Evolutionary conservation across 2,329 filamentous ascomycete species (phyloP), one percentile per base, ranked within the genome.

Genomic region (Verticillium albo-atrum): DNA sequence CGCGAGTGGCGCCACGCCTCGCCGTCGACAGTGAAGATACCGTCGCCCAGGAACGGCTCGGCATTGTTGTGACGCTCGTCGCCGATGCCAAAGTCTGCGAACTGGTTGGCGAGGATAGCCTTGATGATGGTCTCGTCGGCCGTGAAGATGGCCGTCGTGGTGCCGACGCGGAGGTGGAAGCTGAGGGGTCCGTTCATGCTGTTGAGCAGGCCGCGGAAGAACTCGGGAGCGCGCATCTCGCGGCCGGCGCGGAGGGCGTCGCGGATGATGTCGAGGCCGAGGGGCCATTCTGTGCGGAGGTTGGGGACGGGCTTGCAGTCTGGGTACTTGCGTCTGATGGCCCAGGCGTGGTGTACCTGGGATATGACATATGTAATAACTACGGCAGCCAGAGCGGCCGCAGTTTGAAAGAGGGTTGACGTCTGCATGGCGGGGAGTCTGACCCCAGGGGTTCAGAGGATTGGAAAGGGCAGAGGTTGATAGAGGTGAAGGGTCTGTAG

Each of bases 21-120:
- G 57, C 73, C 73, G 53, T 72, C 70, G 54, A 69, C 68, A 2
- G 71, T 72, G 61, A 75, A 75, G 58, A 76, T 74, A 28, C 79
- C 71, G 3, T 72, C 66, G n/a, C 81, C 81, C 4, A 84, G 70
- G 2, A 84, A 63, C 0, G 76, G 75, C 54, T 60, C 58, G 51
- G 71, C 34, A 15, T 37, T 37, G 34, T 64, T 32, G 14, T 65
- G 63, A 34, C 57, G 55, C 30, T 61, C 62, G 26, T 64, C 63
- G 30, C 55, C 57, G 28, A 63, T 65, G 20, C 61, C 59, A 54
- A 60, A 55, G 59, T 61, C 60, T 5, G 58, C 47, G 17, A 37
- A 37, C 17, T 37, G 34, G 30, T 14, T 32, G 30, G 30, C 30
- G 30, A 52, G 50, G 50, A 52, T 52, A 4, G 50, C 50, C 51